Evolutionary conservation across 192 early-diverging fungal genomes (phyloP).

Genomic region (Mortierella antarctica): DNA sequence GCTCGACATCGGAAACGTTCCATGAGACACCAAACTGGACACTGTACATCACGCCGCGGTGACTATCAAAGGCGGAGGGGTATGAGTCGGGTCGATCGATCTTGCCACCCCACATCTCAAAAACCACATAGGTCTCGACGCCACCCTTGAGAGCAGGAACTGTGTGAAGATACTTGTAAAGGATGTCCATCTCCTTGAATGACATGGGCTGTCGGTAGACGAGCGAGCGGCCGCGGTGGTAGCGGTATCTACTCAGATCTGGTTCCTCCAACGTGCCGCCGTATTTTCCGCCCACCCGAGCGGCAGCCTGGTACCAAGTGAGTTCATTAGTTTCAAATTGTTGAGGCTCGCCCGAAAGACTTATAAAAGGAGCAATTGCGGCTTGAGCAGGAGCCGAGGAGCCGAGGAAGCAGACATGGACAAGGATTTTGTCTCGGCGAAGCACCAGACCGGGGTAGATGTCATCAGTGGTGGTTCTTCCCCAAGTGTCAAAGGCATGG

Average conservation of each 20-base stretch:
- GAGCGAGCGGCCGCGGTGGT: slow-evolving; percentile 9
- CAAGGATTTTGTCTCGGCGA: neutral
- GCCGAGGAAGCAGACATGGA: neutral
- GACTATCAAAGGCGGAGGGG: slow-evolving; percentile 12
- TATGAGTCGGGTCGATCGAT: neutral
- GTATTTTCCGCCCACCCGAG: neutral
- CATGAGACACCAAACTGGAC: slow-evolving; percentile 13
- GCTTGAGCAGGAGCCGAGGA: no score
- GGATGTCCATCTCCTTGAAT: neutral
- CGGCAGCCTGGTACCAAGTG: slow-evolving; percentile 1
- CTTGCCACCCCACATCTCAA: slow-evolving; percentile 24
- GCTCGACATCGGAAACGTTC: neutral
- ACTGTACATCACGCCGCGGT: slow-evolving; percentile 6
- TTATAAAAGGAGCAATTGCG: no score
- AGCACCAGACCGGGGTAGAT: neutral
- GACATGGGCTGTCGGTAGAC: slow-evolving; percentile 5
- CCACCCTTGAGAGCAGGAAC: neutral
- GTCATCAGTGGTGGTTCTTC: neutral
- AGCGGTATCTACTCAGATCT: neutral
- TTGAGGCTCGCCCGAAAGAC: no score
- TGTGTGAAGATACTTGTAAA: slow-evolving; percentile 7
- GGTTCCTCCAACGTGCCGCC: neutral
- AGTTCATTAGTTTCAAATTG: neutral
- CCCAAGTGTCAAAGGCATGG: slow-evolving; percentile 2
- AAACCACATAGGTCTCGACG: neutral